phyloP scores from a whole-genome alignment of 164 flowering plant species.

The Piper longum region DNA sequence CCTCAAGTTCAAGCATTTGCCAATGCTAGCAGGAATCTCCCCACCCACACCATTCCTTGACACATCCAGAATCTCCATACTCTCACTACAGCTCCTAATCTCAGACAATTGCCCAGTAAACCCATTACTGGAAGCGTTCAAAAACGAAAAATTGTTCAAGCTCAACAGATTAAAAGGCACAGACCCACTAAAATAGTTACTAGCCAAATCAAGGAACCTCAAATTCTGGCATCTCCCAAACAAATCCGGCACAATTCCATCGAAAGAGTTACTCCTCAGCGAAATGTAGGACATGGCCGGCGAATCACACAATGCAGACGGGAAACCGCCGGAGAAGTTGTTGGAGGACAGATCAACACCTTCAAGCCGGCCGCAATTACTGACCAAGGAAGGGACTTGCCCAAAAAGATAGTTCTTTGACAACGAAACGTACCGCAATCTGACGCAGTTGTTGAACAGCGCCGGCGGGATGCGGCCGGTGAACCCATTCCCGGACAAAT shows the following conservation, averaged over 20 bases:
- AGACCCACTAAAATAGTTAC: constrained; percentile 51
- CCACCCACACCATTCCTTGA: constrained; percentile 59
- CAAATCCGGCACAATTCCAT: constrained; percentile 37
- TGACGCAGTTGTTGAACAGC: constrained; percentile 54
- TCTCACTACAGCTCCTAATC: constrained; percentile 31
- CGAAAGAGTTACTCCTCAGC: constrained; percentile 49
- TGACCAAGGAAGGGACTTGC: constrained; percentile 42
- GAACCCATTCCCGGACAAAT: constrained; percentile 70
- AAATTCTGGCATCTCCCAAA: constrained; percentile 41
- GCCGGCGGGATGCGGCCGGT: constrained; percentile 49
- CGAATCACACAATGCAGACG: constrained; percentile 36
- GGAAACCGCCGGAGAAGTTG: constrained; percentile 51
- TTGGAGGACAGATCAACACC: constrained; percentile 81
- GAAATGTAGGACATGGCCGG: constrained; percentile 43
- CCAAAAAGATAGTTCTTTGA: constrained; percentile 64
- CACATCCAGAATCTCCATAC: constrained; percentile 45
- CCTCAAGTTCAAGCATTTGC: constrained; percentile 41
- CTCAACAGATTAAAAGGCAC: constrained; percentile 51
- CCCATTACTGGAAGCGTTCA: constrained; percentile 57
- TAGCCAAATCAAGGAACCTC: constrained; percentile 65
- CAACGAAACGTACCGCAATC: constrained; percentile 59
- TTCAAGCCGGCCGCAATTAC: constrained; percentile 44
- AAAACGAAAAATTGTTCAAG: constrained; percentile 37
- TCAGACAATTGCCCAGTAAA: constrained; percentile 53
- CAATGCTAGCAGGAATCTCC: constrained; percentile 40